Evolutionary conservation across 495 filamentous ascomycete species (phyloP), one percentile per base, ranked within the genome.

Genomic region (Halenospora varia): DNA sequence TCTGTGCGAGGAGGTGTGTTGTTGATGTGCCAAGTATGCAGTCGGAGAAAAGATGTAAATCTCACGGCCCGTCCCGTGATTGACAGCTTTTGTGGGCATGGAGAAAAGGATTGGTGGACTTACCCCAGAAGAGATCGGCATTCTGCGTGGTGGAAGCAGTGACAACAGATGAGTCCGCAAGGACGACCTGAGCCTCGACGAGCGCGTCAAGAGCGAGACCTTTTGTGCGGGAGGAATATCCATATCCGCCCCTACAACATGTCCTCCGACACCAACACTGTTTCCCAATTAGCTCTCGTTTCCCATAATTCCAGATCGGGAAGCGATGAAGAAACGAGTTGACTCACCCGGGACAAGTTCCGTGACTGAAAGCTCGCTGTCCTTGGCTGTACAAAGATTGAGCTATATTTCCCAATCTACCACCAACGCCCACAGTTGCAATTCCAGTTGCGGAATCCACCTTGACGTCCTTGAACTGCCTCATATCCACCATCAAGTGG

Each of bases 181-280:
- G 75, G 19, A 91, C 84, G 1, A 88, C 80, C 25, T 83, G 74
- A 20, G 80, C 68, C n/a, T 62, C 80, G n/a, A 82, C 51, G 40
- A 91, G 75, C 39, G 78, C 79, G 60, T 92, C 88, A 50, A 91
- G 67, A 0, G 84, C 76, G 0, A 82, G 68, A 17, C 88, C 88
- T 73, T 80, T 86, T 35, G 80, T 77, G 18, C 85, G 82, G 8
- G 82, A 82, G 2, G 72, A 73, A 22, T 78, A 73, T 0, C 88
- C 88, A 42, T 78, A 82, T 6, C 88, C 88, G 11, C 88, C 88
- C 88, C 82, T 0, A 85, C 85, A 48, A 81, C 77, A 66, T 92
- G 89, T 2, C 89, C 89, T 19, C 86, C 87, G 20, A 87, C 77
- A 19, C 89, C 89, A 18, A 78, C 72, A 15, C 70, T 59, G 15